A percentile compares a stretch with the other conserved stretches of the same genome.
phyloP scores from a whole-genome alignment of 192 early-diverging fungal species.

The Phycomyces blakesleeanus region DNA sequence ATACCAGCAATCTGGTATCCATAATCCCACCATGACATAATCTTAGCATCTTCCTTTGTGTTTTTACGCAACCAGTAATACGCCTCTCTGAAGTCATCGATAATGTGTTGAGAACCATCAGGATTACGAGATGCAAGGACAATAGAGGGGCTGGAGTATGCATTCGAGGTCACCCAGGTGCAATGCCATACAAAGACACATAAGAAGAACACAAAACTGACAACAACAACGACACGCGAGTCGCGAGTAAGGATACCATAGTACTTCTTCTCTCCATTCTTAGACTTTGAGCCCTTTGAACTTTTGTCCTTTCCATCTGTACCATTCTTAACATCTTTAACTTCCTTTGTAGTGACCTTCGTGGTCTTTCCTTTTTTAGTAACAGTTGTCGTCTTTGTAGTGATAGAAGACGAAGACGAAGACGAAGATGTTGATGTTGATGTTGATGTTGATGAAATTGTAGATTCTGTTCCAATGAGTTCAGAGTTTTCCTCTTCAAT shows the following conservation, averaged over 20 bases:
- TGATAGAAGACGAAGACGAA: neutral
- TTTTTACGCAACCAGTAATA: constrained; percentile 99
- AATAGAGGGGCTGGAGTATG: constrained; percentile 98
- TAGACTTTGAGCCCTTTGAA: constrained; percentile 25
- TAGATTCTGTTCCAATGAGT: constrained; percentile 2
- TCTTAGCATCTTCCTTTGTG: constrained; percentile 86
- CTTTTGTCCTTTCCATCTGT: neutral
- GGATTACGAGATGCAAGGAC: constrained; percentile 83
- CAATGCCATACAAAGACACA: constrained; percentile 93
- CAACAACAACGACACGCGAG: constrained; percentile 54
- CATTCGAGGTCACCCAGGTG: constrained; percentile 96
- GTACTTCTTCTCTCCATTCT: constrained; percentile 29
- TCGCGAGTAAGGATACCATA: constrained; percentile 47
- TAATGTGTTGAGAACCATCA: constrained; percentile 93
- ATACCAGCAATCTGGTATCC: constrained; percentile 99
- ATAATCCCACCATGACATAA: constrained; percentile 99
- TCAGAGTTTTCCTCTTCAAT: neutral
- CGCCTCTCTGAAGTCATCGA: constrained; percentile 99
- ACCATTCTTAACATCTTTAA: neutral
- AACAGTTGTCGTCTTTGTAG: neutral
- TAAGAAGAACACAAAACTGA: constrained; percentile 69
- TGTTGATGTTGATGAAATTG: constrained; percentile 9
- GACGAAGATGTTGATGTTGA: neutral
- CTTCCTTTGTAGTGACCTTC: neutral
- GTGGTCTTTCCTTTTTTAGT: neutral